A percentile compares a stretch with the other conserved stretches of the same genome.
Conservation (phyloP, 176 grass and related monocot species). For the Otatea glauca region DNA sequence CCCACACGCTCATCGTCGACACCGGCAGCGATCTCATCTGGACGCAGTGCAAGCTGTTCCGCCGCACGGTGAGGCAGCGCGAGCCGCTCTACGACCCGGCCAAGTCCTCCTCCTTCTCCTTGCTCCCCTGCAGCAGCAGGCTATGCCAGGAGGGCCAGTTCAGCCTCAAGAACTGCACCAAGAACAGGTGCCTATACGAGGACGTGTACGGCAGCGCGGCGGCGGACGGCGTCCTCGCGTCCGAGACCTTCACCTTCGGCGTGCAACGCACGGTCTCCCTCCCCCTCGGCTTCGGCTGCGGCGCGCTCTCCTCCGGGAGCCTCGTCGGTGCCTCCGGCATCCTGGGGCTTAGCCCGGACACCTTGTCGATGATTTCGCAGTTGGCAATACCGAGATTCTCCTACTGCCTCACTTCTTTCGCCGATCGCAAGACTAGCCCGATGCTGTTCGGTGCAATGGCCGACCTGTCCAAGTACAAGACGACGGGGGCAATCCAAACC, state of each 20-base stretch:
- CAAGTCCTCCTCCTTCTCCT: conserved; percentile 45
- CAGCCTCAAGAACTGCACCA: conserved; percentile 37
- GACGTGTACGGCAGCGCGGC: conserved; percentile 49
- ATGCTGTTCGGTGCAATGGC: conserved; percentile 45
- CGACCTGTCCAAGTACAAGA: conserved; percentile 39
- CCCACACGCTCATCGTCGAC: conserved; percentile 48
- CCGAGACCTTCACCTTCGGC: conserved; percentile 68
- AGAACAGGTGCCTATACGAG: conserved; percentile 43
- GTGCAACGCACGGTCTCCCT: background rate
- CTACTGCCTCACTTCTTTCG: conserved; percentile 51
- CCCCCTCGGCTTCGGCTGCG: conserved; percentile 52
- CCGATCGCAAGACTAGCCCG: conserved; percentile 25
- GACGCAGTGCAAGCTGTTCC: conserved; percentile 61
- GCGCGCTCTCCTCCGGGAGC: background rate
- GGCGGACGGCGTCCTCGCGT: conserved; percentile 46
- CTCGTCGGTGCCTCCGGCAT: conserved; percentile 36
- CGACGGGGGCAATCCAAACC: conserved; percentile 33
- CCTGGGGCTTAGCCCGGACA: conserved; percentile 40
- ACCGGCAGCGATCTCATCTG: conserved; percentile 61
- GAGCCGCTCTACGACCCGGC: conserved; percentile 52
- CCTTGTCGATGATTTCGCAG: conserved; percentile 37
- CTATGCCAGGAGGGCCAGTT: conserved; percentile 52
- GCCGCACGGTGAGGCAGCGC: background rate
- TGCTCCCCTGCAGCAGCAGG: conserved; percentile 52
- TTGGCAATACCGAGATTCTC: conserved; percentile 24